These are phyloP conservation scores for Aphanomyces cochlioides DNA, from an alignment of 352 stramenopile species.

Conservation along the genomic window DNA sequence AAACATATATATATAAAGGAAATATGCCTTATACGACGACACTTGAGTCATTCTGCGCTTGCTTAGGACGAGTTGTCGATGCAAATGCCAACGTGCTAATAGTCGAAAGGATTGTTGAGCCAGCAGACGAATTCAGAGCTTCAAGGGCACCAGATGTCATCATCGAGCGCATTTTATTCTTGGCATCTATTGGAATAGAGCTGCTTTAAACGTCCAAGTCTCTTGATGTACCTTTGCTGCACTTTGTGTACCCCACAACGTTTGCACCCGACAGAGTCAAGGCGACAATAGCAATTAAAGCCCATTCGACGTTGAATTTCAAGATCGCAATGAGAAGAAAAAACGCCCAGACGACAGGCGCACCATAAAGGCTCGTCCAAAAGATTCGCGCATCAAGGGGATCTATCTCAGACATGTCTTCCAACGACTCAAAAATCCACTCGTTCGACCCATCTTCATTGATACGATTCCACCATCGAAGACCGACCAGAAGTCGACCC, in stretches of 20 bases:
- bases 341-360: slow-evolving; percentile 87
- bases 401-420: slow-evolving; percentile 88
- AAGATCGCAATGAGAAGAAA: slow-evolving; percentile 91
- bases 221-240: slow-evolving; percentile 64
- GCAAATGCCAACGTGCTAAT: slow-evolving; percentile 61
- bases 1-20: background rate
- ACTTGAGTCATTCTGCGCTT: background rate
- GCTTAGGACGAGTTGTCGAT: background rate
- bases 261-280: slow-evolving; percentile 92
- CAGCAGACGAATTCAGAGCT: slow-evolving; percentile 57
- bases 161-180: slow-evolving; percentile 77
- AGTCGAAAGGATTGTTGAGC: slow-evolving; percentile 72
- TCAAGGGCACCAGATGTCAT: slow-evolving; percentile 74
- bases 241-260: slow-evolving; percentile 98
- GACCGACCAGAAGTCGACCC: slow-evolving; percentile 86
- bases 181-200: slow-evolving; percentile 43
- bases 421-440: slow-evolving; percentile 96
- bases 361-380: slow-evolving; percentile 95
- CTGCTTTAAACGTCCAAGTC: too few relatives aligned
- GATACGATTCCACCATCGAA: slow-evolving; percentile 98
- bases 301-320: slow-evolving; percentile 93
- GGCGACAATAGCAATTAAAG: slow-evolving; percentile 90
- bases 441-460: slow-evolving; percentile 91
- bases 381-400: slow-evolving; percentile 89
- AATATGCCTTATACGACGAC: background rate